Evolutionary conservation across 2,329 filamentous ascomycete species (phyloP).

Genomic region (Stachybotrys echinatus): DNA sequence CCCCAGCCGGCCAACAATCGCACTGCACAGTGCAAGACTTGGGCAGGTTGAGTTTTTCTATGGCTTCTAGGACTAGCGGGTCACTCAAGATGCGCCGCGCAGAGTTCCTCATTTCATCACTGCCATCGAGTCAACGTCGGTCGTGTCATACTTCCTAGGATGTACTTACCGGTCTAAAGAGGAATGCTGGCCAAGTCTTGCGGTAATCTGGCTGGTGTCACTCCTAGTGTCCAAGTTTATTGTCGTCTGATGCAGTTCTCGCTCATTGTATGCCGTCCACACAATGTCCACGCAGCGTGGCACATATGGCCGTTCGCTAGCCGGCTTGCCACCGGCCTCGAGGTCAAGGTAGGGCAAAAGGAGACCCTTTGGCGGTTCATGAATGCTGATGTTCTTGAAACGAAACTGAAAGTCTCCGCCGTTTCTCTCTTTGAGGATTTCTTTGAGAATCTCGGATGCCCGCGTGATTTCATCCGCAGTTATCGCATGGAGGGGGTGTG

Average conservation of each 20-base stretch:
- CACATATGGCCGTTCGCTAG: not conserved
- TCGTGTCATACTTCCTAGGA: too few relatives aligned
- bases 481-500: not conserved
- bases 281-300: not conserved
- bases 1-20: not conserved
- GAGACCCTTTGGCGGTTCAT: not conserved
- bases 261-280: not conserved
- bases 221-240: not conserved
- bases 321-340: not conserved
- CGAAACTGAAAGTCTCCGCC: not conserved
- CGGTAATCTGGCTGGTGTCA: not conserved
- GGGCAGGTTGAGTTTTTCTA: not conserved
- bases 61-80: not conserved
- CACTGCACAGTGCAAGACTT: not conserved
- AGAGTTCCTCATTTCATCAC: not conserved
- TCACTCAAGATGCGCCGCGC: too few relatives aligned
- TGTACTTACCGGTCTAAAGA: too few relatives aligned
- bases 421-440: not conserved
- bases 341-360: not conserved
- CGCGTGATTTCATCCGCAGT: not conserved
- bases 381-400: slow-evolving; percentile 2
- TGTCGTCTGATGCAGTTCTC: not conserved
- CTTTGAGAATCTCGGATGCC: not conserved
- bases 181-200: not conserved
- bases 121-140: too few relatives aligned